Percentiles rank a stretch among this genome's conserved stretches.
Evolutionary conservation across 163 green algal genomes (phyloP).

Genomic region (Trebouxia gelatinosa): DNA sequence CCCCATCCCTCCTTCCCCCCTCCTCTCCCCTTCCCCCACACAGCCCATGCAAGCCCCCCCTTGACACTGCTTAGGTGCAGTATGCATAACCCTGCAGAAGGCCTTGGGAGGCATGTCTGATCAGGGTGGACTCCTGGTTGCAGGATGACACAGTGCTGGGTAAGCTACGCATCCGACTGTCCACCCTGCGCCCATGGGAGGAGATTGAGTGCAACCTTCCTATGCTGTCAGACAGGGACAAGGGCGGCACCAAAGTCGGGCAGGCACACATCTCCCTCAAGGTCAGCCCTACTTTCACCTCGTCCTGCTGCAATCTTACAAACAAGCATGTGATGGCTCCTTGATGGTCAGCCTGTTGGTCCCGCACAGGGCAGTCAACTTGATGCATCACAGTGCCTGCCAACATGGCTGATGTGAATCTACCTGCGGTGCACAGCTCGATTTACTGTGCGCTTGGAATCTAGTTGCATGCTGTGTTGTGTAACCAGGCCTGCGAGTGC

Average conservation of each 20-base stretch:
- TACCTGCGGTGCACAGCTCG: too few species aligned
- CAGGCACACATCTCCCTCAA: conserved; percentile 21
- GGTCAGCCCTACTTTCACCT: not conserved
- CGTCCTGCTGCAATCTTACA: not conserved
- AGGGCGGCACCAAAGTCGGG: conserved; percentile 13
- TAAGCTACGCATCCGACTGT: conserved; percentile 59
- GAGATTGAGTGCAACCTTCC: conserved; percentile 4
- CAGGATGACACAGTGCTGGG: conserved; percentile 40
- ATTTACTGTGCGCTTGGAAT: not conserved
- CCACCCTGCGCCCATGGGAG: conserved; percentile 46
- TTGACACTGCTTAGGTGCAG: not conserved
- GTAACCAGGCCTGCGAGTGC: not conserved
- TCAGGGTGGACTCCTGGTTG: not conserved
- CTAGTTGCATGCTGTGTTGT: not conserved
- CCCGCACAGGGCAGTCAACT: too few species aligned
- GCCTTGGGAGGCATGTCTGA: too few species aligned
- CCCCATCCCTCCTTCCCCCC: not conserved
- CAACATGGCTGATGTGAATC: not conserved
- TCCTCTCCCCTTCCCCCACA: not conserved
- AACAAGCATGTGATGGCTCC: too few species aligned
- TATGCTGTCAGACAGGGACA: conserved; percentile 21
- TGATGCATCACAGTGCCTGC: too few species aligned
- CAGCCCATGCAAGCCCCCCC: not conserved
- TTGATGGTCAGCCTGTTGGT: too few species aligned
- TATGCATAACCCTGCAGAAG: too few species aligned